Evolutionary conservation across 192 early-diverging fungal species (phyloP), one percentile per base, ranked within the genome.

Genomic region (Radiomyces spectabilis): DNA sequence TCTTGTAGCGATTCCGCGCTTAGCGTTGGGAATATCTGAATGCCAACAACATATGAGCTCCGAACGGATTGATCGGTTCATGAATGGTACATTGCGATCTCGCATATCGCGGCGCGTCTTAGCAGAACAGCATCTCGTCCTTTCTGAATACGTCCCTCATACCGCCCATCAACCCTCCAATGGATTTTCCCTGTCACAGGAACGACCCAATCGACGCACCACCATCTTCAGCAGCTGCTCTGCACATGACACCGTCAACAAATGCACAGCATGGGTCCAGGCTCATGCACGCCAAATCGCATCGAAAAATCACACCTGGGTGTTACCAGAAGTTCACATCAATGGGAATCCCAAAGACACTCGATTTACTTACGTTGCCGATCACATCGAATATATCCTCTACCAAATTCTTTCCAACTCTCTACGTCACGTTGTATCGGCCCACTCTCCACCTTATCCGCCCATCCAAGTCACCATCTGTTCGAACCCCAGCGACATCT

Each of bases 311-410:
- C n/a, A n/a, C n/a, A n/a, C n/a, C n/a, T n/a, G n/a, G n/a, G n/a
- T n/a, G n/a, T 72, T 90, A 4, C 93, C 93, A 19, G 72, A 88
- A 43, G 80, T 94, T 3, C 40, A 83, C 2, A 62, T 94, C 13
- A 87, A 90, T 59, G 92, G 89, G 6, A 69, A 82, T 55, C 33
- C 48, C 22, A 61, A 71, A 0, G 77, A 85, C 41, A 86, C 87
- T 5, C 71, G 75, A 21, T 92, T 98, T 63, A 83, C 86, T 57
- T 98, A 95, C 63, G 94, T 98, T 47, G 86, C 92, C 1, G 95
- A 92, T 49, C 93, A 98, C 60, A 85, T 95, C 53, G 90, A 94
- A 73, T 98, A 98, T 64, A 89, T 98, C 33, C 50, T 98, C 6
- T 93, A 89, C 53, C 94, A 98, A 77, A 73, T 98, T 38, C 63